Percentiles rank a stretch among this genome's conserved stretches.
Evolutionary conservation across 768 basidiomycete species (phyloP).

Genomic region (Phylloporus sp.): DNA sequence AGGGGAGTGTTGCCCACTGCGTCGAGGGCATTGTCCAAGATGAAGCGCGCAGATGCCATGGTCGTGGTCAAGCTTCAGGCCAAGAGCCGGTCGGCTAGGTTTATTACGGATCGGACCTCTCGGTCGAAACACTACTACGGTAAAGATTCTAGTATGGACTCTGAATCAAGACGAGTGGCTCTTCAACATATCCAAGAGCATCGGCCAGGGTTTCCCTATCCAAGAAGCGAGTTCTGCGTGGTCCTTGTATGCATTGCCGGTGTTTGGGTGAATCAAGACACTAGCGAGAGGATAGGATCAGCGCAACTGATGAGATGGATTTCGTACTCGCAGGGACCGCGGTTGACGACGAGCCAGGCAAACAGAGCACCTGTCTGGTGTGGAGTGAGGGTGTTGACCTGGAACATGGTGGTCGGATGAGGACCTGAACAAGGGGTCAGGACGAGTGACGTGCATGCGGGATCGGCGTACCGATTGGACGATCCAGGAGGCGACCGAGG

Average conservation of each 20-base stretch:
- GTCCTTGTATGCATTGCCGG: conserved; percentile 48
- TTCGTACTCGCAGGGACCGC: conserved; percentile 67
- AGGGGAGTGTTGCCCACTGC: conserved; percentile 91
- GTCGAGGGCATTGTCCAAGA: conserved; percentile 76
- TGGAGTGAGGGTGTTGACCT: conserved; percentile 62
- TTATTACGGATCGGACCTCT: conserved; percentile 11
- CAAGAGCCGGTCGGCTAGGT: too few relatives aligned
- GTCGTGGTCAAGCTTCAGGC: neutral
- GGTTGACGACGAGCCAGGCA: conserved; percentile 60
- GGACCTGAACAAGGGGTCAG: conserved; percentile 40
- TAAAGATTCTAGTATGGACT: too few relatives aligned
- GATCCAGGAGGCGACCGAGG: conserved; percentile 59
- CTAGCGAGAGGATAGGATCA: conserved; percentile 29
- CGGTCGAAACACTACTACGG: neutral
- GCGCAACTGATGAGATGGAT: neutral
- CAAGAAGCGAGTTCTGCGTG: conserved; percentile 61
- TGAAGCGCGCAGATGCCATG: conserved; percentile 35
- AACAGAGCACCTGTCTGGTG: conserved; percentile 68
- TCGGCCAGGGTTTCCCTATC: conserved; percentile 61
- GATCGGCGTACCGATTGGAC: conserved; percentile 47
- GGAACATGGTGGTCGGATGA: conserved; percentile 68
- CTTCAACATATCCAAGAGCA: conserved; percentile 36
- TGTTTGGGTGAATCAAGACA: conserved; percentile 70
- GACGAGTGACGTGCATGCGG: neutral
- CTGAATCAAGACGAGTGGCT: conserved; percentile 22